These are phyloP conservation scores for Fraxinus angustifolia DNA, from an alignment of 305 asterid genomes.

Conservation along the genomic window DNA sequence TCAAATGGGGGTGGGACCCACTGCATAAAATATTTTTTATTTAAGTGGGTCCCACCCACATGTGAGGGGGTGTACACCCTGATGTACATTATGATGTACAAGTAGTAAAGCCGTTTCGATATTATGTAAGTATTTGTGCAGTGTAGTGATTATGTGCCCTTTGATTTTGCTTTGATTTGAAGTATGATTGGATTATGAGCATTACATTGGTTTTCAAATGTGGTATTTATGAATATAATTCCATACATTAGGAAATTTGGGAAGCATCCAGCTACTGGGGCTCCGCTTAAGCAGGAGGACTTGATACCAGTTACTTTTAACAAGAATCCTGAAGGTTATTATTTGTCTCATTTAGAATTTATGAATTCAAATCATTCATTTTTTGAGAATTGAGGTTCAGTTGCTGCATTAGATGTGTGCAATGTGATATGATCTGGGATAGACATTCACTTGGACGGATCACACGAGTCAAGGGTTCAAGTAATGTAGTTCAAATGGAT, in stretches of 20 bases:
- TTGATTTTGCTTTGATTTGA: neutral
- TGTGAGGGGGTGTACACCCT: too few relatives aligned
- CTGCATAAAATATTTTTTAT: too few relatives aligned
- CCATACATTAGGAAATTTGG: slow-evolving; percentile 86
- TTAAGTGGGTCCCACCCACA: too few relatives aligned
- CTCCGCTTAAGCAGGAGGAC: slow-evolving; percentile 65
- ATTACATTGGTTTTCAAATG: slow-evolving; percentile 8
- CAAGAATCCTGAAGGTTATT: slow-evolving; percentile 77
- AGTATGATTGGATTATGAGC: neutral
- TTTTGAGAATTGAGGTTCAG: slow-evolving; percentile 4
- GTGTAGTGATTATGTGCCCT: neutral
- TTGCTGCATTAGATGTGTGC: neutral
- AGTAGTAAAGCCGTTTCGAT: slow-evolving; percentile 34
- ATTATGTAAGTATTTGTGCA: slow-evolving; percentile 46
- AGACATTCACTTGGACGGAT: too few relatives aligned
- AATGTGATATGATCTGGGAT: neutral
- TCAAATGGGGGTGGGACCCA: too few relatives aligned
- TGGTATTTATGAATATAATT: slow-evolving; percentile 55
- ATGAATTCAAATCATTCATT: neutral
- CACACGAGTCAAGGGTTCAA: too few relatives aligned
- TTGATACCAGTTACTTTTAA: slow-evolving; percentile 79
- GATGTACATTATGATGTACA: too few relatives aligned
- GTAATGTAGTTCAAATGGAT: too few relatives aligned
- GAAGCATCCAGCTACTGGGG: slow-evolving; percentile 93
- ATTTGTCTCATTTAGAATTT: neutral